Evolutionary conservation across 257 asterid species (phyloP).

Genomic region (Craterostigma plantagineum): DNA sequence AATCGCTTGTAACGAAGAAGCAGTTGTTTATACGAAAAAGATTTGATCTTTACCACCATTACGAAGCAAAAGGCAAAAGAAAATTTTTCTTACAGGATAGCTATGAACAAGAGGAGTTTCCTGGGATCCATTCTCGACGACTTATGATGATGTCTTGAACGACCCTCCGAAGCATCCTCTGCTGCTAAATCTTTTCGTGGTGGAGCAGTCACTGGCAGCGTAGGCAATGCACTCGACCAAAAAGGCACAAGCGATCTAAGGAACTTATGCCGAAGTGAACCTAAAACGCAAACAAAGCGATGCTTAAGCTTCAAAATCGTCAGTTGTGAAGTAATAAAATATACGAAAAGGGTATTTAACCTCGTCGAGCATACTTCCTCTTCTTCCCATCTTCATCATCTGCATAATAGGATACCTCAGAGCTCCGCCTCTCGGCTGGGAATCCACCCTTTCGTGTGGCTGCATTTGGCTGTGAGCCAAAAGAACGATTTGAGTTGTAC

Average conservation of each 20-base stretch:
- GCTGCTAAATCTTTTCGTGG: conserved; percentile 56
- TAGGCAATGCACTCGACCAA: conserved; percentile 86
- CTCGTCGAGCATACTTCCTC: conserved; percentile 78
- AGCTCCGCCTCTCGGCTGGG: conserved; percentile 62
- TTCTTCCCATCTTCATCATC: conserved; percentile 80
- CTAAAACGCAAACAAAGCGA: conserved; percentile 17
- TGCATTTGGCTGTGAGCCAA: conserved; percentile 52
- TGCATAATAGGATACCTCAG: conserved; percentile 64
- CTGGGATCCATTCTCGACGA: conserved; percentile 90
- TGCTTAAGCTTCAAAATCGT: too few relatives aligned
- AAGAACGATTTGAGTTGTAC: conserved; percentile 7
- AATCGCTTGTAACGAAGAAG: too few relatives aligned
- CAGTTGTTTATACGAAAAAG: too few relatives aligned
- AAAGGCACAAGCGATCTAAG: conserved; percentile 77
- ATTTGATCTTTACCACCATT: neutral
- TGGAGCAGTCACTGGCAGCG: conserved; percentile 85
- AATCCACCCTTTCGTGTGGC: conserved; percentile 56
- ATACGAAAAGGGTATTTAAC: conserved; percentile 9
- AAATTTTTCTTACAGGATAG: conserved; percentile 41
- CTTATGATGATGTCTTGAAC: conserved; percentile 37
- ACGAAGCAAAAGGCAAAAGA: neutral
- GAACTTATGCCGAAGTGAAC: conserved; percentile 63
- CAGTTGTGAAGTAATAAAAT: too few relatives aligned
- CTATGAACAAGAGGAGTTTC: conserved; percentile 70
- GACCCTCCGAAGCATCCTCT: conserved; percentile 61